phyloP scores from a whole-genome alignment of 2,329 filamentous ascomycete genomes.

The Cladosporium velox region DNA sequence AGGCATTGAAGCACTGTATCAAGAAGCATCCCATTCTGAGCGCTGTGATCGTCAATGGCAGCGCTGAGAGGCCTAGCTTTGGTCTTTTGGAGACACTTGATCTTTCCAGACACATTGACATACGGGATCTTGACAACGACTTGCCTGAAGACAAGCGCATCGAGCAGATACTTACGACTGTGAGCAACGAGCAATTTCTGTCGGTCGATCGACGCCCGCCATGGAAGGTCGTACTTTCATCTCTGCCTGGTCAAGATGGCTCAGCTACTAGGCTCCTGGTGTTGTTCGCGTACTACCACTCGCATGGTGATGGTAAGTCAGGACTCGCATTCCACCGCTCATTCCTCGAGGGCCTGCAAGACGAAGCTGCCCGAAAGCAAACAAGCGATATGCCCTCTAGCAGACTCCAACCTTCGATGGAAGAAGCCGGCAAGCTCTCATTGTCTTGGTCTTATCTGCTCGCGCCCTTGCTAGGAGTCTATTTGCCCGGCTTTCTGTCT shows the following conservation, averaged over 20 bases:
- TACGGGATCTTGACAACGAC: constrained; percentile 28
- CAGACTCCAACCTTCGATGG: constrained; percentile 41
- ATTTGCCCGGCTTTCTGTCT: constrained; percentile 5
- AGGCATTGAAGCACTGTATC: constrained; percentile 43
- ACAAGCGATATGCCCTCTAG: not conserved
- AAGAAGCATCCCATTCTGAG: constrained; percentile 42
- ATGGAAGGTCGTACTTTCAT: constrained; percentile 47
- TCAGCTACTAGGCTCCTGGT: constrained; percentile 27
- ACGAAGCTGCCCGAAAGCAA: not conserved
- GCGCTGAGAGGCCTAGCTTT: constrained; percentile 43
- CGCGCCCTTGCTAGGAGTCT: constrained; percentile 40
- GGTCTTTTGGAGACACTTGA: constrained; percentile 38
- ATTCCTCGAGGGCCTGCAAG: constrained; percentile 38
- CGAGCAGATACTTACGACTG: constrained; percentile 32
- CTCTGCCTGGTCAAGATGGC: constrained; percentile 11
- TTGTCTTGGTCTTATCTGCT: constrained; percentile 51
- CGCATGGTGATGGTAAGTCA: constrained; percentile 47
- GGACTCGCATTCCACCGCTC: constrained; percentile 47
- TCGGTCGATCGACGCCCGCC: constrained; percentile 38
- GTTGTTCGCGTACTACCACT: constrained; percentile 48
- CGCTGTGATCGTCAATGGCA: constrained; percentile 39
- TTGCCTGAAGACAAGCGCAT: constrained; percentile 26
- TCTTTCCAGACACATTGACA: constrained; percentile 44
- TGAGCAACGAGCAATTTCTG: constrained; percentile 41
- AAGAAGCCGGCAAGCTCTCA: constrained; percentile 42